Evolutionary conservation across 2,329 filamentous ascomycete genomes (phyloP).

Genomic region (Bretziella fagacearum): DNA sequence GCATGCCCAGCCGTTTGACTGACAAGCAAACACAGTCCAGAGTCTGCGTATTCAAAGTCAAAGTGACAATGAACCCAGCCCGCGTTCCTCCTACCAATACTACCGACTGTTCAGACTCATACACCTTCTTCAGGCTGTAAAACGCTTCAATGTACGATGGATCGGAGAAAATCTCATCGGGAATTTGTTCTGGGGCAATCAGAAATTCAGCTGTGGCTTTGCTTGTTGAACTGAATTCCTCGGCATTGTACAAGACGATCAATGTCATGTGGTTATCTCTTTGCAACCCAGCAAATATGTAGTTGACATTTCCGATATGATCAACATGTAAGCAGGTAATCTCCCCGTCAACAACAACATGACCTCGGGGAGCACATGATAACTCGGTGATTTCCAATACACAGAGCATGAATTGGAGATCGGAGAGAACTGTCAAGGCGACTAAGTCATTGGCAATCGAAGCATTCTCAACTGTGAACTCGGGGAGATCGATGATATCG

Average conservation of each 20-base stretch:
- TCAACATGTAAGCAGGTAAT: slow-evolving; percentile 30
- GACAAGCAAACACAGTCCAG: slow-evolving; percentile 8
- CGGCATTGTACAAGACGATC: slow-evolving; percentile 10
- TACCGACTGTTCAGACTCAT: slow-evolving; percentile 18
- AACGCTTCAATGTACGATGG: slow-evolving; percentile 24
- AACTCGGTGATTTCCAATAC: slow-evolving; percentile 5
- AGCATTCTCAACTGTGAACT: slow-evolving; percentile 27
- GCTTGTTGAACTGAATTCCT: background rate
- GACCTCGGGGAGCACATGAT: background rate
- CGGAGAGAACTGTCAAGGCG: slow-evolving; percentile 26
- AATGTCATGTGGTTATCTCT: slow-evolving; percentile 5
- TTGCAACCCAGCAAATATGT: slow-evolving; percentile 20
- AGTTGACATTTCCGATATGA: slow-evolving; percentile 16
- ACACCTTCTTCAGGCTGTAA: slow-evolving; percentile 28
- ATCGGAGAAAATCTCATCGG: slow-evolving; percentile 1
- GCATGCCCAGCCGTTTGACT: slow-evolving; percentile 20
- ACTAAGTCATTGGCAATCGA: slow-evolving; percentile 24
- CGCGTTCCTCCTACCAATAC: slow-evolving; percentile 32
- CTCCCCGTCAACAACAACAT: slow-evolving; percentile 21
- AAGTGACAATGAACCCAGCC: slow-evolving; percentile 32
- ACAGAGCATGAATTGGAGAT: slow-evolving; percentile 1
- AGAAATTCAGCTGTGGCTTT: slow-evolving; percentile 7
- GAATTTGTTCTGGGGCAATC: background rate
- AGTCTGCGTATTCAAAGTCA: slow-evolving; percentile 16
- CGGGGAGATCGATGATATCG: slow-evolving; percentile 20